Evolutionary conservation across 495 filamentous ascomycete genomes (phyloP).

Genomic region (Letharia columbiana): DNA sequence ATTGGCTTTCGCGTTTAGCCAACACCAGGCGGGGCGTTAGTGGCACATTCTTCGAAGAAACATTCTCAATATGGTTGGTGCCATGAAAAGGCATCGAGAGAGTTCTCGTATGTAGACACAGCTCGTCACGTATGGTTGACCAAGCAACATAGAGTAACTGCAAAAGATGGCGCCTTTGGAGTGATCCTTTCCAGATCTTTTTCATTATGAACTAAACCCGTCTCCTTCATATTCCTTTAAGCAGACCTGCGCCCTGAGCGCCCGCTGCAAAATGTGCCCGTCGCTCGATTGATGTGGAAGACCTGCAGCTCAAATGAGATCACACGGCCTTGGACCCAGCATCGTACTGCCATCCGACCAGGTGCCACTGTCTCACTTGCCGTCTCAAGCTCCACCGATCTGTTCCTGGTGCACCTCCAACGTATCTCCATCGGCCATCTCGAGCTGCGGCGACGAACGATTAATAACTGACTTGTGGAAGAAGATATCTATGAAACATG

Average conservation of each 20-base stretch:
- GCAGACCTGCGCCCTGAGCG: conserved; percentile 13
- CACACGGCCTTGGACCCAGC: background rate
- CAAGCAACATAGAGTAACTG: background rate
- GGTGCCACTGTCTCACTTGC: background rate
- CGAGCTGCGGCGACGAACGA: conserved; percentile 51
- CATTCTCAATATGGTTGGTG: background rate
- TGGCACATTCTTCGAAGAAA: background rate
- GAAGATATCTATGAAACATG: background rate
- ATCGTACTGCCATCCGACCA: background rate
- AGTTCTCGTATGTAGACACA: background rate
- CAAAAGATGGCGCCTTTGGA: background rate
- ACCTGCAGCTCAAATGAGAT: background rate
- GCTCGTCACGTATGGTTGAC: background rate
- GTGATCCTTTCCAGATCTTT: background rate
- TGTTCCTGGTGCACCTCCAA: conserved; percentile 99
- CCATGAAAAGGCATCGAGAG: background rate
- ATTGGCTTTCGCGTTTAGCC: background rate
- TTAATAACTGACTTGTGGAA: conserved; percentile 5
- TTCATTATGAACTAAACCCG: conserved; percentile 3
- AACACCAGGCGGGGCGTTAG: background rate
- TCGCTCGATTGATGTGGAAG: background rate
- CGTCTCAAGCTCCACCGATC: conserved; percentile 57
- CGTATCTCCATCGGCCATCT: conserved; percentile 94
- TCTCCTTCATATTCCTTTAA: background rate
- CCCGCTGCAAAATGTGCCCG: conserved; percentile 8